Evolutionary conservation across 371 early-diverging fungal genomes (phyloP).

Genomic region (Mucor irregularis): DNA sequence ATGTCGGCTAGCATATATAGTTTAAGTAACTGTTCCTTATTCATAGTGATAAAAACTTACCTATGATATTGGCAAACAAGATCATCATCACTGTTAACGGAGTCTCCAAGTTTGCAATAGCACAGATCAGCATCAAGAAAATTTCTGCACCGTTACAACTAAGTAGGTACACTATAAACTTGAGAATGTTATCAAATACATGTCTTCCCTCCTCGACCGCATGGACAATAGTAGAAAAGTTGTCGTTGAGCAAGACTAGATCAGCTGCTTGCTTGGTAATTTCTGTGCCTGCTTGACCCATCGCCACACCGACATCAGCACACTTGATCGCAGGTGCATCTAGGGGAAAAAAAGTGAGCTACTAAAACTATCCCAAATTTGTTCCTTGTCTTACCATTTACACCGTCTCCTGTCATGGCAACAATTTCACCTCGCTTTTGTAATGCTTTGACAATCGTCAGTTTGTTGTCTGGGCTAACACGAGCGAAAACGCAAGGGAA

Average conservation of each 20-base stretch:
- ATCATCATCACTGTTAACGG: constrained; percentile 55
- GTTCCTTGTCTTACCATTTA: constrained; percentile 52
- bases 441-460: constrained; percentile 92
- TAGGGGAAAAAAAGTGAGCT: constrained; percentile 56
- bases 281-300: constrained; percentile 90
- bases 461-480: constrained; percentile 94
- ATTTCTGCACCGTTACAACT: constrained; percentile 82
- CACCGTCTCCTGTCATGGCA: constrained; percentile 89
- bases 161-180: constrained; percentile 85
- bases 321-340: constrained; percentile 93
- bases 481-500: constrained; percentile 95
- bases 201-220: constrained; percentile 81
- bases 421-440: constrained; percentile 75
- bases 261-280: constrained; percentile 89
- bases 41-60: too few relatives aligned
- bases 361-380: neutral
- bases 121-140: constrained; percentile 59
- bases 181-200: constrained; percentile 87
- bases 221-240: constrained; percentile 78
- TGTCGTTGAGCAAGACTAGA: constrained; percentile 81
- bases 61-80: constrained; percentile 49
- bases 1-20: too few relatives aligned
- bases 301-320: constrained; percentile 91
- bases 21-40: too few relatives aligned
- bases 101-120: constrained; percentile 44